These are phyloP conservation scores for Helicosporidium sp. DNA, from an alignment of 139 green algal species.

Conservation along the genomic window DNA sequence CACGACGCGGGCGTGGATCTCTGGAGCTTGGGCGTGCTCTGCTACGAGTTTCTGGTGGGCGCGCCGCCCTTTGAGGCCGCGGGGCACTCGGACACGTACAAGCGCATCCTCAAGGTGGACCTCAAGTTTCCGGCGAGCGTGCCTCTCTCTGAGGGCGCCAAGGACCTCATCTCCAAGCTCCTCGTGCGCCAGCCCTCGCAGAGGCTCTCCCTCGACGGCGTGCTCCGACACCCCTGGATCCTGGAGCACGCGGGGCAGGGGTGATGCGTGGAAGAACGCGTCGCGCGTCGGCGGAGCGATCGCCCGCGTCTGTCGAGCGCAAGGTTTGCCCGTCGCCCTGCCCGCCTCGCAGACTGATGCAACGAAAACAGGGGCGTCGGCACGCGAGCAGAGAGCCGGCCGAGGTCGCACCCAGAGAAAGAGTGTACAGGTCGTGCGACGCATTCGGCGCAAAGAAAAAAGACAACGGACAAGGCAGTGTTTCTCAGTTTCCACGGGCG, in stretches of 20 bases:
- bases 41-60: conserved; percentile 91
- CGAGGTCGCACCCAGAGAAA: too few species aligned
- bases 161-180: conserved; percentile 72
- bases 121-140: conserved; percentile 55
- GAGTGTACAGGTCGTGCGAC: too few species aligned
- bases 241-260: conserved; percentile 27
- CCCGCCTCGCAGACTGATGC: too few species aligned
- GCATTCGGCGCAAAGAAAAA: not conserved
- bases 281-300: too few species aligned
- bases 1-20: conserved; percentile 66
- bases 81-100: conserved; percentile 61
- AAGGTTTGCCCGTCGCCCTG: too few species aligned
- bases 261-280: too few species aligned
- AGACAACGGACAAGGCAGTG: not conserved
- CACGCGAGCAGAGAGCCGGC: too few species aligned
- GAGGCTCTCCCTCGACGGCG: conserved; percentile 44
- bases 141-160: conserved; percentile 36
- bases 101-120: conserved; percentile 75
- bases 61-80: conserved; percentile 79
- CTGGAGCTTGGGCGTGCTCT: conserved; percentile 81
- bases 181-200: conserved; percentile 48
- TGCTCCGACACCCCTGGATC: conserved; percentile 78
- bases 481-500: not conserved
- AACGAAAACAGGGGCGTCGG: too few species aligned
- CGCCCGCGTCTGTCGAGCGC: too few species aligned